Evolutionary conservation across 208 protist genomes (phyloP).

Genomic region (Acanthamoeba triangularis): DNA sequence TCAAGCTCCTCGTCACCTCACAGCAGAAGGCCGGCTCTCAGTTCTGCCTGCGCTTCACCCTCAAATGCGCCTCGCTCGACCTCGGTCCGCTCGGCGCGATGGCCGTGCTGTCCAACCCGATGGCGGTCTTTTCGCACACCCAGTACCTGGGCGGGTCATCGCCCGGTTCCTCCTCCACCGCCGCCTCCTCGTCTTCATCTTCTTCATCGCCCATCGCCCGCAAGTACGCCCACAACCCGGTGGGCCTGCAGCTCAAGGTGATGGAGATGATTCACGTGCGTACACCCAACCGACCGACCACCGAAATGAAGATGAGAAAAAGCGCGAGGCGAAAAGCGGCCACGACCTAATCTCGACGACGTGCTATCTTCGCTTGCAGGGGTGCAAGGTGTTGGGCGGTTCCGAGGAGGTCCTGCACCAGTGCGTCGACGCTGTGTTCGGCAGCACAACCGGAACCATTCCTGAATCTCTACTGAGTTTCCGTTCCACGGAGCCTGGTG

Average conservation of each 20-base stretch:
- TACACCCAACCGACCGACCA: not conserved
- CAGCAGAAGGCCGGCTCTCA: not conserved
- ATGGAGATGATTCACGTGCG: conserved; percentile 25
- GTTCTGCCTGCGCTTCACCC: not conserved
- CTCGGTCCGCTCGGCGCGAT: not conserved
- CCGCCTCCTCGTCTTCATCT: not conserved
- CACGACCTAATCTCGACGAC: no score
- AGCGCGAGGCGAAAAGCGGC: no score
- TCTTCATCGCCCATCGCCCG: not conserved
- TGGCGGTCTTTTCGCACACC: conserved; percentile 39
- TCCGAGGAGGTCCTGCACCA: not conserved
- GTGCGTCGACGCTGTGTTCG: not conserved
- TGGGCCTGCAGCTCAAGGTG: not conserved
- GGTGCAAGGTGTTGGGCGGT: conserved; percentile 1
- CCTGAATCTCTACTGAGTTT: not conserved
- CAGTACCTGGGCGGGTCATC: conserved; percentile 12
- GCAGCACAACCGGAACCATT: not conserved
- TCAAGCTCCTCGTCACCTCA: conserved; percentile 31
- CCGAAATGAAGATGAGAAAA: no score
- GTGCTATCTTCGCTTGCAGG: not conserved
- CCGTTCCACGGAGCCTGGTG: not conserved
- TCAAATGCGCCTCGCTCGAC: not conserved
- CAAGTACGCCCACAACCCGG: conserved; percentile 25
- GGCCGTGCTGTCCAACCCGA: conserved; percentile 2
- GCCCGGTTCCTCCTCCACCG: not conserved